Evolutionary conservation across 2,329 filamentous ascomycete genomes (phyloP).

Genomic region (Alternaria sp.): DNA sequence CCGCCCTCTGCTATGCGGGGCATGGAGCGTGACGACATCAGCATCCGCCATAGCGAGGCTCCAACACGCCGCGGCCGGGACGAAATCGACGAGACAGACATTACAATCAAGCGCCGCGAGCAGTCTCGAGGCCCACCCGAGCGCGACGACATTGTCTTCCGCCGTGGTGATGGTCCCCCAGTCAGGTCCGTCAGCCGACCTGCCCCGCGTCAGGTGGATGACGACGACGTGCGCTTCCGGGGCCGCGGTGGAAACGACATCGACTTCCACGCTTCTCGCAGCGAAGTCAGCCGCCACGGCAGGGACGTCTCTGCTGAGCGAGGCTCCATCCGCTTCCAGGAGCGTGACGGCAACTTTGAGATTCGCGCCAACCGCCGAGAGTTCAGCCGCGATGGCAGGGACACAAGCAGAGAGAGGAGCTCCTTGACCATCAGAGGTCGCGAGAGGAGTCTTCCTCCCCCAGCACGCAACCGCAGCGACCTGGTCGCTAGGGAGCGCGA

Average conservation of each 20-base stretch:
- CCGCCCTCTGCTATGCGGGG: constrained; percentile 39
- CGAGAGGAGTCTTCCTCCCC: constrained; percentile 49
- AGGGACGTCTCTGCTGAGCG: constrained; percentile 36
- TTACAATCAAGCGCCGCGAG: constrained; percentile 47
- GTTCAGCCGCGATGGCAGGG: constrained; percentile 45
- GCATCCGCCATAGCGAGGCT: constrained; percentile 48
- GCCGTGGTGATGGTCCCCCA: constrained; percentile 52
- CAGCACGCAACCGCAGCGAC: constrained; percentile 45
- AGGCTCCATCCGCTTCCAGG: constrained; percentile 43
- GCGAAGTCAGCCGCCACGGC: constrained; percentile 34
- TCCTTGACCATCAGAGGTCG: constrained; percentile 45
- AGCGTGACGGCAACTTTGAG: constrained; percentile 52
- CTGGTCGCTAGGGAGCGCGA: constrained; percentile 52
- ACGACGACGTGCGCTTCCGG: constrained; percentile 60
- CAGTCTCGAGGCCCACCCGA: constrained; percentile 43
- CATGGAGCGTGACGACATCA: constrained; percentile 51
- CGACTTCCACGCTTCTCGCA: constrained; percentile 42
- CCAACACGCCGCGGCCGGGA: constrained; percentile 44
- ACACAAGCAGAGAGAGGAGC: constrained; percentile 47
- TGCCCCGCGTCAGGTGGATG: constrained; percentile 47
- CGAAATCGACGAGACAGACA: constrained; percentile 47
- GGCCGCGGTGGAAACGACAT: constrained; percentile 45
- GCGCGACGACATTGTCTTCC: constrained; percentile 55
- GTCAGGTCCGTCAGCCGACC: constrained; percentile 24
- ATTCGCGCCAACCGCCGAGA: constrained; percentile 48